A percentile compares a stretch with the other conserved stretches of the same genome.
Conservation (phyloP, 306 rosid species). For the Quercus engelmannii region DNA sequence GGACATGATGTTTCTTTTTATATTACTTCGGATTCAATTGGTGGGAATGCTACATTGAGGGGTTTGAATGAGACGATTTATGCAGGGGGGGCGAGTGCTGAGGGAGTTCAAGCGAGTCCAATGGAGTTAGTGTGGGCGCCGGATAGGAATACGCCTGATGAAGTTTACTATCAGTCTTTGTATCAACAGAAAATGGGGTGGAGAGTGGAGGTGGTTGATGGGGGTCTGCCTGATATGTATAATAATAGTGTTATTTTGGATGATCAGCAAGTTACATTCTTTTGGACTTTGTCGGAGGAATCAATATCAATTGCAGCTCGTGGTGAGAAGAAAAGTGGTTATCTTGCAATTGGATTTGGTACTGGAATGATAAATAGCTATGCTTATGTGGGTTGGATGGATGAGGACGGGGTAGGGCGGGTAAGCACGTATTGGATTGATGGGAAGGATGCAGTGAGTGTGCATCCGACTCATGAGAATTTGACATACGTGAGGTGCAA, state of each 20-base stretch:
- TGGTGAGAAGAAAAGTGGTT: constrained; percentile 92
- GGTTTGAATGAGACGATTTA: constrained; percentile 69
- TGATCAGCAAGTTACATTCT: constrained; percentile 90
- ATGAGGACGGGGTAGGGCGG: constrained; percentile 58
- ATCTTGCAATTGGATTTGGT: constrained; percentile 86
- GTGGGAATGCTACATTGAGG: constrained; percentile 85
- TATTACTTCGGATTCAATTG: constrained; percentile 76
- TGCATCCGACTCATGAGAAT: constrained; percentile 66
- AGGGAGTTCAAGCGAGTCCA: constrained; percentile 90
- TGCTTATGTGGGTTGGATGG: constrained; percentile 87
- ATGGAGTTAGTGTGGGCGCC: constrained; percentile 74
- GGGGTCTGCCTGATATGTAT: constrained; percentile 92
- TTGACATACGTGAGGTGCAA: constrained; percentile 77
- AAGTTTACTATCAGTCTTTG: constrained; percentile 69
- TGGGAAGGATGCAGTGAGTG: constrained; percentile 62
- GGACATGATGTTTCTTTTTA: constrained; percentile 85
- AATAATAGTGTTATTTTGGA: constrained; percentile 83
- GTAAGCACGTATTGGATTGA: constrained; percentile 82
- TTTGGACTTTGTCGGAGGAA: constrained; percentile 72
- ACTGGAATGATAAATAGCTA: constrained; percentile 72
- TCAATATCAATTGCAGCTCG: constrained; percentile 82
- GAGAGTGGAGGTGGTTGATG: constrained; percentile 90
- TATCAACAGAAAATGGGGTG: constrained; percentile 87
- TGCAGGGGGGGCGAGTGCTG: constrained; percentile 76
- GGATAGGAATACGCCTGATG: constrained; percentile 78